A percentile compares a stretch with the other conserved stretches of the same genome.
Conservation (phyloP, 768 basidiomycete genomes). For the Collybia sordida region DNA sequence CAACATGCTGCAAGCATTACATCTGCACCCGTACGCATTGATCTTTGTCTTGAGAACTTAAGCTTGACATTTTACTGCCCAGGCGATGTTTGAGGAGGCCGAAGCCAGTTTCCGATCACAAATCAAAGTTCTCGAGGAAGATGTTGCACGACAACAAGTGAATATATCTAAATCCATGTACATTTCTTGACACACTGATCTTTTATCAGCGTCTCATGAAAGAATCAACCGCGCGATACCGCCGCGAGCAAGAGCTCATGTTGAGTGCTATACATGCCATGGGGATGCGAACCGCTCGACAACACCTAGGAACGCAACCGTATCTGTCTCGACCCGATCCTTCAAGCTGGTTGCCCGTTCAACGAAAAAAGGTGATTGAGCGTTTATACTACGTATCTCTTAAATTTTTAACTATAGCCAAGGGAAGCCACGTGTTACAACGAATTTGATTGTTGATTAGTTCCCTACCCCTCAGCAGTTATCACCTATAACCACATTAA, state of each 20-base stretch:
- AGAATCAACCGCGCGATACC: slow-evolving; percentile 62
- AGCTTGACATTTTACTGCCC: background rate
- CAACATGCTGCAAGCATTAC: slow-evolving; percentile 62
- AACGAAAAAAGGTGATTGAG: slow-evolving; percentile 50
- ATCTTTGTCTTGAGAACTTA: background rate
- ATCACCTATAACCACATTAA: background rate
- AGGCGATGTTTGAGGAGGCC: slow-evolving; percentile 70
- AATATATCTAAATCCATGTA: background rate
- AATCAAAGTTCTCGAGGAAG: slow-evolving; percentile 65
- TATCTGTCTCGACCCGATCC: slow-evolving; percentile 48
- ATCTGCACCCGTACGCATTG: slow-evolving; percentile 40
- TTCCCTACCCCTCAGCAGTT: background rate
- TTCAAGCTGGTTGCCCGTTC: slow-evolving; percentile 68
- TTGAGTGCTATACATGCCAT: slow-evolving; percentile 69
- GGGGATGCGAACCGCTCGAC: slow-evolving; percentile 63
- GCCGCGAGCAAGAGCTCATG: slow-evolving; percentile 81
- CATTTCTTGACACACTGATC: background rate
- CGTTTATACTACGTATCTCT: background rate
- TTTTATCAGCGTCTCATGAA: slow-evolving; percentile 41
- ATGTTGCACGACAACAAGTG: slow-evolving; percentile 59
- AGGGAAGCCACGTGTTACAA: slow-evolving; percentile 18
- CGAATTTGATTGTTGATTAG: slow-evolving; percentile 6
- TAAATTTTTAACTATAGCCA: background rate
- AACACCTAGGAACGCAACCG: slow-evolving; percentile 52
- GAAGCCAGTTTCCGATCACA: slow-evolving; percentile 65